Percentiles rank a stretch among this genome's conserved stretches.
These are phyloP conservation scores for Aspergillus sclerotioniger DNA, from an alignment of 495 filamentous ascomycete genomes.

Conservation along the genomic window DNA sequence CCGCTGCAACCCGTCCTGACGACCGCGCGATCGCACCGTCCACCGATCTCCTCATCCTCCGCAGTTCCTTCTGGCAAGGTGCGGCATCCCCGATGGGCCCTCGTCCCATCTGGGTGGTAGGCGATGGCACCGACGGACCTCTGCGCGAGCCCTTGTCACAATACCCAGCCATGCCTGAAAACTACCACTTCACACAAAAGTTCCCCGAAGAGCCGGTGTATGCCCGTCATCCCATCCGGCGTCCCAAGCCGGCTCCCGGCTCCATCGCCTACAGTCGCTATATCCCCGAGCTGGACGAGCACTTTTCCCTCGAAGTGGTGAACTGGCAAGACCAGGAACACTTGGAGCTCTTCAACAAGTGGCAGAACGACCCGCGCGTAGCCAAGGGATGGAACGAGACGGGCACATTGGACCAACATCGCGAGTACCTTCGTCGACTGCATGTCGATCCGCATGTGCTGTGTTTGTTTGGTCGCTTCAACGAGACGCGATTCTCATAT, in stretches of 20 bases:
- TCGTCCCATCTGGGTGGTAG: conserved; percentile 56
- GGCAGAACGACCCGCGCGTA: conserved; percentile 67
- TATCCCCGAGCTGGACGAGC: conserved; percentile 63
- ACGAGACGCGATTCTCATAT: conserved; percentile 61
- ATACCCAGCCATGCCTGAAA: conserved; percentile 11
- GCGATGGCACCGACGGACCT: conserved; percentile 37
- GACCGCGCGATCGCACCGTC: conserved; percentile 22
- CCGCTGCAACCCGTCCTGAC: conserved; percentile 27
- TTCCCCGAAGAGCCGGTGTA: conserved; percentile 45
- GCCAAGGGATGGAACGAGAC: conserved; percentile 64
- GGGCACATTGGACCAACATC: conserved; percentile 57
- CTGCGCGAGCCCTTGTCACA: conserved; percentile 51
- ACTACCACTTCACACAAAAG: conserved; percentile 54
- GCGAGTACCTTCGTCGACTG: conserved; percentile 56
- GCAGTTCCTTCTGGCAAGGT: conserved; percentile 65
- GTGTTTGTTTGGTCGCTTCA: conserved; percentile 59
- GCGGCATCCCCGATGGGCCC: conserved; percentile 63
- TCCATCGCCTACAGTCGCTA: conserved; percentile 65
- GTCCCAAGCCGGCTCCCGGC: conserved; percentile 58
- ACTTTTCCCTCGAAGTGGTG: conserved; percentile 63
- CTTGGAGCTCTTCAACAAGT: conserved; percentile 57
- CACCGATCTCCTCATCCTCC: conserved; percentile 32
- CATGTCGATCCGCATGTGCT: conserved; percentile 63
- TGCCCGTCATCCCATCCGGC: conserved; percentile 59
- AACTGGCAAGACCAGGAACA: conserved; percentile 55